Conservation (phyloP, 2,329 filamentous ascomycete species). For the Alternaria arborescens region DNA sequence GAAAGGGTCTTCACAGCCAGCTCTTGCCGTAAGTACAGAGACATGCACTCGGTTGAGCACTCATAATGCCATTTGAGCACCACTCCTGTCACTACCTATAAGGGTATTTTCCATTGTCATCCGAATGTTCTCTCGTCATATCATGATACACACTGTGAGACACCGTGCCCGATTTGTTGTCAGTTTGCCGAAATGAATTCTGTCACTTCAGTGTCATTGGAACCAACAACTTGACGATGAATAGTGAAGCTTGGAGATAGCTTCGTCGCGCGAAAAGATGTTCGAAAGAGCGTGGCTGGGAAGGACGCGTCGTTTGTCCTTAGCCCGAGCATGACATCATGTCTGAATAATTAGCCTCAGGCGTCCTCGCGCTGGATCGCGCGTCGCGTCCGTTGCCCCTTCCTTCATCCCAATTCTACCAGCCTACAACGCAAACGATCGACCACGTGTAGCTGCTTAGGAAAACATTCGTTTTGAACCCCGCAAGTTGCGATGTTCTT, state of each 20-base stretch:
- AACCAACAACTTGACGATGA: background rate
- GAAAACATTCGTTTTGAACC: rapidly evolving
- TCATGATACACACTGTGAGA: background rate
- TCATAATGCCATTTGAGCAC: background rate
- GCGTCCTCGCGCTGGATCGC: background rate
- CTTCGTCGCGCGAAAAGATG: background rate
- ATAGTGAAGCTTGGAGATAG: background rate
- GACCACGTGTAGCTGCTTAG: no score
- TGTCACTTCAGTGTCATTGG: background rate
- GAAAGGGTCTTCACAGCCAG: background rate
- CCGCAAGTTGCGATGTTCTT: background rate
- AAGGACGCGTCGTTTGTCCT: background rate
- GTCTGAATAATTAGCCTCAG: background rate
- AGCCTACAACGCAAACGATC: background rate
- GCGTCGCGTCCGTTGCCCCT: background rate
- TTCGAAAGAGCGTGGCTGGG: background rate
- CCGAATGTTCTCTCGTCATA: background rate
- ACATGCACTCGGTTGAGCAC: background rate
- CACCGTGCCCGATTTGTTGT: background rate
- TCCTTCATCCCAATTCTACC: background rate
- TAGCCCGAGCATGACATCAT: background rate
- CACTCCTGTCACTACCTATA: background rate
- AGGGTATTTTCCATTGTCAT: background rate
- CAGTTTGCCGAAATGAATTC: background rate
- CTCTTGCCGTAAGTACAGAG: background rate